Conservation (phyloP, 2,329 filamentous ascomycete genomes). For the Sporothrix protearum region DNA sequence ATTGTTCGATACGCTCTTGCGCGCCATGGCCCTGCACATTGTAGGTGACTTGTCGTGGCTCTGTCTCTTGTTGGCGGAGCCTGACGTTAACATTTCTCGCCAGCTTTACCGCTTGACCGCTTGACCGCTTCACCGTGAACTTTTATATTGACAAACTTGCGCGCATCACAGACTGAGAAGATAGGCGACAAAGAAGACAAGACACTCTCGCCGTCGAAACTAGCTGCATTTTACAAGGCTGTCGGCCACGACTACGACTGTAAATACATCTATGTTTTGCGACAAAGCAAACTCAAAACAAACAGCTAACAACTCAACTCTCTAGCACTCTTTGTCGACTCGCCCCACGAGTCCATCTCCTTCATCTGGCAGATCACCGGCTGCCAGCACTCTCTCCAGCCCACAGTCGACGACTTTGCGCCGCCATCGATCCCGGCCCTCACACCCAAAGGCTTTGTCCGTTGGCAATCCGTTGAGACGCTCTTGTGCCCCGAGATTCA, state of each 20-base stretch:
- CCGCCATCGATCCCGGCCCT: conserved; percentile 77
- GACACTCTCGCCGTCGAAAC: conserved; percentile 61
- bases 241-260: conserved; percentile 74
- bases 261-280: conserved; percentile 31
- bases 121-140: background rate
- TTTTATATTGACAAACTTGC: conserved; percentile 14
- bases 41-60: conserved; percentile 47
- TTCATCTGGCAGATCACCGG: conserved; percentile 91
- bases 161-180: conserved; percentile 47
- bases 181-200: conserved; percentile 55
- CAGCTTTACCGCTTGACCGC: background rate
- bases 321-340: conserved; percentile 70
- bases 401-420: conserved; percentile 67
- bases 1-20: conserved; percentile 63
- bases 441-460: conserved; percentile 78
- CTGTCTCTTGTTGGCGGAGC: background rate
- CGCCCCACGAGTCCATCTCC: conserved; percentile 70
- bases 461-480: conserved; percentile 91
- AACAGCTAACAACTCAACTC: background rate
- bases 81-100: background rate
- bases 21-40: conserved; percentile 66
- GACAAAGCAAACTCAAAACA: background rate
- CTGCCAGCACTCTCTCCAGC: conserved; percentile 83
- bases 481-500: conserved; percentile 85
- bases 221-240: conserved; percentile 72